Base-by-base conservation (phyloP, 306 rosid species). In the Dryas octopetala region DNA sequence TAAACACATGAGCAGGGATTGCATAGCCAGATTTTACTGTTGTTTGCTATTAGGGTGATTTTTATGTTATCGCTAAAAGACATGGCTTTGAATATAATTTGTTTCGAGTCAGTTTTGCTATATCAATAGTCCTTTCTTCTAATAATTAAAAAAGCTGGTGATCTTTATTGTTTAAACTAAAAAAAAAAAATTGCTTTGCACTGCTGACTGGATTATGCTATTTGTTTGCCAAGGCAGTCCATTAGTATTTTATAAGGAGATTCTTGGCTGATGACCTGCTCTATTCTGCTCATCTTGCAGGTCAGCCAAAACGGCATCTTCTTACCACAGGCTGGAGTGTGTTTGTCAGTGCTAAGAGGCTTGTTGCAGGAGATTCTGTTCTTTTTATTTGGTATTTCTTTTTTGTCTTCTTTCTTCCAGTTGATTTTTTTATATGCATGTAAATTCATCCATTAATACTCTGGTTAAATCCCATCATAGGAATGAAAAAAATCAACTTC, bases 281-380 rank as follows among this genome's bases (percentile, higher is more conserved):
- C 46, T 73, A 7, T 63, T 79, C 50, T 83, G 74, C 75, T 73
- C 59, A 70, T 80, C 68, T 52, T 74, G 68, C 97, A 92, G 97
- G 97, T 74, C 97, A 92, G 82, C 97, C 97, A 5, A 92, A 92
- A 79, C 88, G 97, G 4, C 97, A 92, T 87, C 97, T 92, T 80
- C 97, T 91, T 83, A 91, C 97, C 5, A 91, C 97, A 14, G 97
- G 97, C 40, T 91, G 97, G 97, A 91, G 97, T 74, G 93, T 92
- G 79, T 92, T 89, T 82, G 97, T 92, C 76, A 92, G 93, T 85
- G 97, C 97, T 78, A 92, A 92, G 83, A 90, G 97, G 84, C 90
- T 92, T 61, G 91, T 92, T 32, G 93, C 93, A 15, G 97, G 97
- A 70, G 97, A 92, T 84, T 92, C 97, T 75, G 96, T 92, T 78